Base-by-base conservation (phyloP, 2,329 filamentous ascomycete genomes). In the Cordyceps farinosa region DNA sequence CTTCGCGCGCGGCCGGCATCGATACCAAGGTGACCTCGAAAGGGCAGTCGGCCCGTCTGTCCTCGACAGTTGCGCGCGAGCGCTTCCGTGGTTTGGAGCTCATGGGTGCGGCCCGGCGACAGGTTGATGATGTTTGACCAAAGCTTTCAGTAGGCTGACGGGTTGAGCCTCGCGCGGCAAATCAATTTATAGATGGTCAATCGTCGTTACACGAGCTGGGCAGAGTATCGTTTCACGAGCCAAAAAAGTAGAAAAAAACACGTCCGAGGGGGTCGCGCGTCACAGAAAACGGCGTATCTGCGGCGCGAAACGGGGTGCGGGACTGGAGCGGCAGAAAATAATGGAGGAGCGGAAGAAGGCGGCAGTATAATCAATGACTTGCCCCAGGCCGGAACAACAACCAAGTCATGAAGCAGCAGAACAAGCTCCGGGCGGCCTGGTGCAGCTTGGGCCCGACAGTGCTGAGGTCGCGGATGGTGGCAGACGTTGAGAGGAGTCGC, bases 41-140 rank as follows among this genome's bases (percentile, higher is more conserved):
- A 11, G 82, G 83, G 66, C 83, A 86, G 67, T 86, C 83, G 70
- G 84, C 84, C 67, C 82, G 79, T 66, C 76, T 79, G 67, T 84
- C 82, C 64, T 82, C 79, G 63, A 74, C 68, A 59, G 81, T 77
- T 61, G 77, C 71, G 69, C 81, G 80, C 65, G 81, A 79, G 67
- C 84, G 80, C 75, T 86, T 86, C 68, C 80, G 77, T 66, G 80
- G 68, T 66, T 71, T 75, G 62, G 68, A 65, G 58, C 67, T 70
- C 71, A 70, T 72, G 36, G 51, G 47, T 62, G 66, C 47, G 44
- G 22, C 27, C 15, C 38, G 32, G 13, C 30, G 10, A 7, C 29
- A n/a, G 3, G 48, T 2, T 34, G 30, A 3, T 52, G 13, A 30
- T 17, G 17, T 13, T 13, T 22, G 27, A 15, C 34, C 36, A 27